Percentiles rank a stretch among this genome's conserved stretches.
These are phyloP conservation scores for Dysphania ambrosioides DNA, from an alignment of 148 eudicot genomes.

Conservation along the genomic window DNA sequence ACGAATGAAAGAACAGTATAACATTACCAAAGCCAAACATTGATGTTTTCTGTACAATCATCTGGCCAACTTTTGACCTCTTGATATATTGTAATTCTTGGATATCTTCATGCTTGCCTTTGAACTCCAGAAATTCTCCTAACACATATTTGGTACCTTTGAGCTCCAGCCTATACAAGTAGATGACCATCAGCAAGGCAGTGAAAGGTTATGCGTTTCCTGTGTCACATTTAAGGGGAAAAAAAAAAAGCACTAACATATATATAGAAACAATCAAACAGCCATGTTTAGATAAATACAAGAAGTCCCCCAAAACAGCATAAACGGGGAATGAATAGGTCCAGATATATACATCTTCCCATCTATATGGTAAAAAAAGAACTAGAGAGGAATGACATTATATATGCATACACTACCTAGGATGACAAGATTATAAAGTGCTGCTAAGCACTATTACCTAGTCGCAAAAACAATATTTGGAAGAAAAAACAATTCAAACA, in stretches of 20 bases:
- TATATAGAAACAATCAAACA: background rate
- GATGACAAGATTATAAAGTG: background rate
- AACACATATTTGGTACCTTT: conserved; percentile 60
- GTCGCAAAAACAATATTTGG: background rate
- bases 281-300: background rate
- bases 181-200: background rate
- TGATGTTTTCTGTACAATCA: conserved; percentile 72
- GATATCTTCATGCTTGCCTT: conserved; percentile 80
- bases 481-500: background rate
- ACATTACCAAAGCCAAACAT: conserved; percentile 85
- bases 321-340: too few species aligned
- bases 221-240: too few species aligned
- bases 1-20: background rate
- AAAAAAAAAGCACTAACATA: background rate
- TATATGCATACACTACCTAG: too few species aligned
- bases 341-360: background rate
- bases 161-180: conserved; percentile 65
- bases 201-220: too few species aligned
- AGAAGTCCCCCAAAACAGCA: too few species aligned
- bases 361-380: background rate
- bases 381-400: background rate
- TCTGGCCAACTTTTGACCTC: conserved; percentile 76
- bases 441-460: background rate
- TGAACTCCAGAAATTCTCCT: conserved; percentile 84
- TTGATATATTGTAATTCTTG: conserved; percentile 56